A percentile compares a stretch with the other conserved stretches of the same genome.
phyloP scores from a whole-genome alignment of 108 stramenopile genomes.

The Cyclotella sp. region DNA sequence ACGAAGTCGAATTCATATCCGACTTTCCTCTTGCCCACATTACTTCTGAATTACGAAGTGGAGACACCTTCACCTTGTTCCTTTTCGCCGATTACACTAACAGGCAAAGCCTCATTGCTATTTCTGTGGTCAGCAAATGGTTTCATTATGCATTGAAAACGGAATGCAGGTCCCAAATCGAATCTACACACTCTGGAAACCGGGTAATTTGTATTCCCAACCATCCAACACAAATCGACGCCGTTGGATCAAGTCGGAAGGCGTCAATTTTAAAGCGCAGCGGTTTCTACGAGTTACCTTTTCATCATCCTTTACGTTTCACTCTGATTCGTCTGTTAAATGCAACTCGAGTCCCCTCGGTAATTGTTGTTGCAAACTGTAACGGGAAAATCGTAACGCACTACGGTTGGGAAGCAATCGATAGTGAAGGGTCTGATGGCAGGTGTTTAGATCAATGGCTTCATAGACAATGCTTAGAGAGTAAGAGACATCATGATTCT shows the following conservation, averaged over 20 bases:
- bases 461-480: slow-evolving; percentile 2
- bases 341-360: slow-evolving; percentile 39
- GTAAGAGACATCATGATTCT: slow-evolving; percentile 25
- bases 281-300: slow-evolving; percentile 46
- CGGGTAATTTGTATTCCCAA: slow-evolving; percentile 48
- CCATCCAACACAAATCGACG: slow-evolving; percentile 23
- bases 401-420: slow-evolving; percentile 51
- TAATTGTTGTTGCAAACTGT: slow-evolving; percentile 38
- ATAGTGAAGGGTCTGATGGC: slow-evolving; percentile 32
- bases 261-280: slow-evolving; percentile 20
- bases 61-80: slow-evolving; percentile 32
- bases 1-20: background rate
- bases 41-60: background rate
- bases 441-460: slow-evolving; percentile 32
- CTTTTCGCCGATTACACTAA: slow-evolving; percentile 49
- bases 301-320: slow-evolving; percentile 23
- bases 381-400: slow-evolving; percentile 44
- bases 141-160: slow-evolving; percentile 25
- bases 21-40: background rate
- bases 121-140: slow-evolving; percentile 47
- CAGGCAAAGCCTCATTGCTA: slow-evolving; percentile 41
- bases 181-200: slow-evolving; percentile 6
- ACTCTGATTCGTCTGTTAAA: slow-evolving; percentile 31
- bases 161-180: background rate
- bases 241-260: background rate